Base-by-base conservation (phyloP, 495 filamentous ascomycete genomes). In the Trichoderma parareesei region DNA sequence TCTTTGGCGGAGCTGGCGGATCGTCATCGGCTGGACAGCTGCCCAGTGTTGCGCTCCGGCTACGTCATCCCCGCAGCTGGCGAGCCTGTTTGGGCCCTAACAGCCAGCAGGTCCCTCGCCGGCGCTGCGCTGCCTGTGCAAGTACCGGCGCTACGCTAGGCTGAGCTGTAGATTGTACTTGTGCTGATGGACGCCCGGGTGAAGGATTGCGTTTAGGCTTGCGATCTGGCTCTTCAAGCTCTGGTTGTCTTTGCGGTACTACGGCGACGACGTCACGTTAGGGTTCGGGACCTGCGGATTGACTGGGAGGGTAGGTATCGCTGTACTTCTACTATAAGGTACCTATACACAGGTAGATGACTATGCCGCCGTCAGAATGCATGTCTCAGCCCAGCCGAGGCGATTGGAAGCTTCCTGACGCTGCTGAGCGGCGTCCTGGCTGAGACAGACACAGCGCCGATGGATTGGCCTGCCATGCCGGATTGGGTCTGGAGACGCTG, bases 21-120 rank as follows among this genome's bases (percentile, higher is more conserved):
- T 57, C 53, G 53, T 57, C 53, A 57, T 57, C 53, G 53, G 53
- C 53, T 57, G 53, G 20, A 37, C 53, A 57, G 53, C 53, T 57
- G 27, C 27, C 27, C 27, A 27, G 27, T 1, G 53, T 57, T 57
- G 53, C 53, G 53, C 53, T 37, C 8, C 33, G n/a, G 63, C 63
- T 64, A 64, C 63, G 63, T 64, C 63, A 64, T 64, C 53, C 11
- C 16, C 9, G 42, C 62, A 53, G 62, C 63, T 55, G 16, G 11
- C 46, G 5, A 48, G 48, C 46, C 35, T 38, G 18, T 64, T 40
- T 44, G 43, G 35, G 63, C 63, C 42, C 42, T 43, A 14, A 44
- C 18, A 37, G 9, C 9, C 27, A 11, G 53, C 27, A 57, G 53
- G 9, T 37, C 53, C 16, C 44, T 2, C 27, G 20, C 46, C 18